phyloP scores from a whole-genome alignment of 495 filamentous ascomycete species.

The Lineolata rhizophorae region DNA sequence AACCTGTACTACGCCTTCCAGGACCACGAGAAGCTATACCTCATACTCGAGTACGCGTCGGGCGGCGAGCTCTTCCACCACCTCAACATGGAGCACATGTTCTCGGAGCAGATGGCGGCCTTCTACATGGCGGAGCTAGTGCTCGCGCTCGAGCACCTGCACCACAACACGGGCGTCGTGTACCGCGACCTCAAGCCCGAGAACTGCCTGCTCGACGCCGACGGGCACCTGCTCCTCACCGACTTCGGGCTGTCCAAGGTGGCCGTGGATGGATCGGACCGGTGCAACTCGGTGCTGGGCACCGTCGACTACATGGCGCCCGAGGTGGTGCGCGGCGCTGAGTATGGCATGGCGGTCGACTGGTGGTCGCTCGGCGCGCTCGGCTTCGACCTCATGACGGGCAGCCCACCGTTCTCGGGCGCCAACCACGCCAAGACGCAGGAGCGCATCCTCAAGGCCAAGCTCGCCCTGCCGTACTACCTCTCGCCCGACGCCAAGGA shows the following conservation, averaged over 20 bases:
- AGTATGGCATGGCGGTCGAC: conserved; percentile 84
- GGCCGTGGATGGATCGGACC: conserved; percentile 49
- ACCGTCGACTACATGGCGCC: conserved; percentile 98
- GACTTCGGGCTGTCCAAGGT: conserved; percentile 97
- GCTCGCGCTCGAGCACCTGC: conserved; percentile 78
- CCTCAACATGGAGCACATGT: conserved; percentile 76
- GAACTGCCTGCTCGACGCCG: conserved; percentile 80
- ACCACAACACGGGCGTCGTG: conserved; percentile 75
- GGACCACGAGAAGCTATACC: conserved; percentile 90
- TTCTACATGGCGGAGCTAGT: conserved; percentile 99
- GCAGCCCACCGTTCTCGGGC: conserved; percentile 69
- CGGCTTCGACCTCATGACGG: conserved; percentile 79
- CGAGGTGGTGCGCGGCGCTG: conserved; percentile 65
- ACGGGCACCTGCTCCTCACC: conserved; percentile 83
- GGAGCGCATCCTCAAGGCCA: conserved; percentile 80
- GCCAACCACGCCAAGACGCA: conserved; percentile 82
- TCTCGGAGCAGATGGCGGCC: conserved; percentile 62
- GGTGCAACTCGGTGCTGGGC: conserved; percentile 69
- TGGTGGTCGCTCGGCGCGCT: conserved; percentile 96
- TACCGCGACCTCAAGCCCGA: conserved; percentile 96
- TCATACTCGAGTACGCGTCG: conserved; percentile 96
- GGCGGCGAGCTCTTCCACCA: conserved; percentile 89
- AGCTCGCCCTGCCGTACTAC: conserved; percentile 69
- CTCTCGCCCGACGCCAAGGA: conserved; percentile 81
- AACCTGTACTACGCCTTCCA: conserved; percentile 97